These are phyloP conservation scores for Candida tallmaniae DNA, from an alignment of 805 yeast genomes.

Conservation along the genomic window DNA sequence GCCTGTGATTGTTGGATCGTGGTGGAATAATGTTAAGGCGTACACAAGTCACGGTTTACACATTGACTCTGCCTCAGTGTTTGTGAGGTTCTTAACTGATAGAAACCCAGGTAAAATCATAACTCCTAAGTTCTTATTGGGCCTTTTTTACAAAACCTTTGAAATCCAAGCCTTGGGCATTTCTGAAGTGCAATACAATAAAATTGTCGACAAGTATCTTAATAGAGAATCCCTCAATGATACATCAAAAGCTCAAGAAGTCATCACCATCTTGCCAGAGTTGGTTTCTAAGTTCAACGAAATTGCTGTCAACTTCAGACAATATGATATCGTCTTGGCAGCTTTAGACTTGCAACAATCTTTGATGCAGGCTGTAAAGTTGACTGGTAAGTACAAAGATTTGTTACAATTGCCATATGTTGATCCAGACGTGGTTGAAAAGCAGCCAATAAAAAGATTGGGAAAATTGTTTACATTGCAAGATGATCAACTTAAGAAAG, in stretches of 20 bases:
- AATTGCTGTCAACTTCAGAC: slow-evolving; percentile 76
- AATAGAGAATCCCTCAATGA: slow-evolving; percentile 38
- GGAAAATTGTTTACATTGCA: slow-evolving; percentile 65
- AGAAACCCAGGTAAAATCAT: slow-evolving; percentile 65
- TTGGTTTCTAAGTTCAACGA: slow-evolving; percentile 72
- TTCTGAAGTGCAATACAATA: slow-evolving; percentile 27
- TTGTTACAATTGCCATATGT: slow-evolving; percentile 80
- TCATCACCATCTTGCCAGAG: slow-evolving; percentile 61
- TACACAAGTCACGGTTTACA: slow-evolving; percentile 81
- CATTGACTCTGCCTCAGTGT: slow-evolving; percentile 74
- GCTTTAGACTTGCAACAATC: slow-evolving; percentile 66
- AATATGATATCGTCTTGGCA: slow-evolving; percentile 55
- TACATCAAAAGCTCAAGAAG: slow-evolving; percentile 43
- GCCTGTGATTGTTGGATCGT: slow-evolving; percentile 74
- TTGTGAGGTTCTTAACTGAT: slow-evolving; percentile 69
- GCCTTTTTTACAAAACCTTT: slow-evolving; percentile 58
- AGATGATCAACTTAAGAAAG: slow-evolving; percentile 48
- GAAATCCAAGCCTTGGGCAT: slow-evolving; percentile 54
- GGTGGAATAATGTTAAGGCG: slow-evolving; percentile 86
- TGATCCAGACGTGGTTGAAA: slow-evolving; percentile 41
- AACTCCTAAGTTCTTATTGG: slow-evolving; percentile 52
- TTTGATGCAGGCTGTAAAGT: slow-evolving; percentile 69
- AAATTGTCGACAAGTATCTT: slow-evolving; percentile 57
- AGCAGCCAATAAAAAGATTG: slow-evolving; percentile 49
- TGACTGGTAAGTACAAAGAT: slow-evolving; percentile 52